Conservation (phyloP, 169 alveolate species). For the Eimeria acervulina region DNA sequence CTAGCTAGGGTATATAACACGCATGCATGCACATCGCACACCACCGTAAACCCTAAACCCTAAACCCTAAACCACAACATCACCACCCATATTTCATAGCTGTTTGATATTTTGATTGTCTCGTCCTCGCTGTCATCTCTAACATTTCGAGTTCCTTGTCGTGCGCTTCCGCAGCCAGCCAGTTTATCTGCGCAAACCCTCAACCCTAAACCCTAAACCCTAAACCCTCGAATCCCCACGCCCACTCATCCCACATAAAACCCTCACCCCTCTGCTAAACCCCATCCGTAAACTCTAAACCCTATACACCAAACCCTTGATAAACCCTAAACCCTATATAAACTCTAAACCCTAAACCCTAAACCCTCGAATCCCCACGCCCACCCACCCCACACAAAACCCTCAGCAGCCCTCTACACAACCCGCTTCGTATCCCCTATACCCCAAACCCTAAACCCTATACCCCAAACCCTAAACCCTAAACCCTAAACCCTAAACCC, state of each 20-base stretch:
- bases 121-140: slow-evolving; percentile 89
- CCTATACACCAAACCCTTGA: no score
- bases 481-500: neutral
- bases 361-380: no score
- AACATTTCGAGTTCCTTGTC: slow-evolving; percentile 91
- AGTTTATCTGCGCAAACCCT: slow-evolving; percentile 87
- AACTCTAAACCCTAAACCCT: no score
- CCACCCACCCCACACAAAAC: no score
- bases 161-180: slow-evolving; percentile 93
- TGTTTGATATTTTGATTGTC: slow-evolving; percentile 89
- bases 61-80: no score
- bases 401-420: no score
- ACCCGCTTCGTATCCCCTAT: no score
- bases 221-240: no score
- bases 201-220: slow-evolving; percentile 11
- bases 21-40: no score
- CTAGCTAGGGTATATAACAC: no score
- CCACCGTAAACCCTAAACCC: neutral
- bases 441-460: neutral
- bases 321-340: no score
- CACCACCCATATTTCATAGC: slow-evolving; percentile 94
- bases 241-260: neutral
- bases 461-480: neutral
- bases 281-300: neutral
- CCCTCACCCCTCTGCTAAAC: neutral